Base-by-base conservation (phyloP, 352 stramenopile genomes). In the Globisporangium mamillatum region DNA sequence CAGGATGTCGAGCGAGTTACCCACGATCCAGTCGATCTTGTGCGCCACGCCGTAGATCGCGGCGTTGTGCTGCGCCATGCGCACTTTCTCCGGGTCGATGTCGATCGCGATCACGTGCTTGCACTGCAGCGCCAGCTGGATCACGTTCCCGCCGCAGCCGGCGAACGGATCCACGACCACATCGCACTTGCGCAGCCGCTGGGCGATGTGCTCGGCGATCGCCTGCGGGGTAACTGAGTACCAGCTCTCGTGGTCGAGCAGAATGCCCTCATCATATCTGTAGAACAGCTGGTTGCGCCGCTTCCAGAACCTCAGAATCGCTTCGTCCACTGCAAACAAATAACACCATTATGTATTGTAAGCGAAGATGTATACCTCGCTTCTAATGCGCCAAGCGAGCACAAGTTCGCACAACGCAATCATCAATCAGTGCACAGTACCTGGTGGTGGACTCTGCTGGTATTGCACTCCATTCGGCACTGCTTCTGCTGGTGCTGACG, bases 41-140 rank as follows among this genome's bases (percentile, higher is more conserved):
- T 98, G 69, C 1, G 84, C 86, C 4, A 98, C 91, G 20, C 90
- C 91, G 67, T 98, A 98, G 67, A 98, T 91, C 20, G 67, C 64
- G 52, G 93, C 93, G 72, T 98, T 98, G 66, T 96, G 88, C 63
- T 92, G 86, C 4, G 92, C 93, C 77, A 96, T 95, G 20, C 81
- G 81, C n/a, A 98, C 85, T 65, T 96, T 97, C 20, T 82, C 75
- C 4, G 87, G 86, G 64, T 98, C 92, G 50, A 97, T 86, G 59
- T 98, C 93, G 63, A 98, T 97, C n/a, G 89, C 92, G 64, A 98
- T 95, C 14, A 98, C 94, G 20, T 92, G 78, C 22, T 87, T 84
- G 66, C 91, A 97, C 9, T 86, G 92, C 65, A 80, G 79, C 16
- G 94, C 94, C 53, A 98, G 83, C 68, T 98, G 93, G 69, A 98